Evolutionary conservation across 306 rosid species (phyloP).

Genomic region (Myrica gale): DNA sequence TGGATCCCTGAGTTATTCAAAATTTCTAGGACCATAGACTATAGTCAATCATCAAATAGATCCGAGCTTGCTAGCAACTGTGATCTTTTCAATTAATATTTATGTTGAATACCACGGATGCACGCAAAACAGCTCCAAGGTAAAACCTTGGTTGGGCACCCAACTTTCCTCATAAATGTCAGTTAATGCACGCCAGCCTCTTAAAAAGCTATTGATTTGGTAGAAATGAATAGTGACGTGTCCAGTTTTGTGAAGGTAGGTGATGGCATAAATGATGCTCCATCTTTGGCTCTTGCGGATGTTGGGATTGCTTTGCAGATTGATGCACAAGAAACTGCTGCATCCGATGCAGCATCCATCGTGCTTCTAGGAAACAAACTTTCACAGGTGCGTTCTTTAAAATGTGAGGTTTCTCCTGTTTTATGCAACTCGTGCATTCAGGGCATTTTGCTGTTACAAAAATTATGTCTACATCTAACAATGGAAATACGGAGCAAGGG

Average conservation of each 20-base stretch:
- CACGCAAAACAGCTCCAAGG: neutral
- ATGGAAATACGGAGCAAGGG: neutral
- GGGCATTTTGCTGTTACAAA: neutral
- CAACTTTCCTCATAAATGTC: neutral
- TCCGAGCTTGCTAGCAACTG: conserved; percentile 8
- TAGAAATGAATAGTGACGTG: conserved; percentile 21
- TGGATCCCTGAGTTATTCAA: neutral
- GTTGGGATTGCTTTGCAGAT: conserved; percentile 92
- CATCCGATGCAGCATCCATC: conserved; percentile 96
- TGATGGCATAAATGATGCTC: conserved; percentile 98
- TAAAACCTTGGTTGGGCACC: conserved; percentile 2
- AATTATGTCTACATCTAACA: neutral
- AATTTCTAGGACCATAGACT: conserved; percentile 14
- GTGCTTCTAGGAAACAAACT: conserved; percentile 88
- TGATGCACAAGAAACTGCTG: conserved; percentile 91
- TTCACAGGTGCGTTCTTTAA: conserved; percentile 67
- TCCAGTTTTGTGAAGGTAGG: conserved; percentile 64
- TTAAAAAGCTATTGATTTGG: neutral
- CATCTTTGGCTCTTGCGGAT: conserved; percentile 90
- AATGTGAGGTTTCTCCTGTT: conserved; percentile 18
- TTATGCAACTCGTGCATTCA: conserved; percentile 6
- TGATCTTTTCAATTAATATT: conserved; percentile 10
- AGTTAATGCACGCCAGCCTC: conserved; percentile 5
- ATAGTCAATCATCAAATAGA: conserved; percentile 17
- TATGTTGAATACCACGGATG: neutral